phyloP scores from a whole-genome alignment of 2,329 filamentous ascomycete genomes.

The Mycogone perniciosa region DNA sequence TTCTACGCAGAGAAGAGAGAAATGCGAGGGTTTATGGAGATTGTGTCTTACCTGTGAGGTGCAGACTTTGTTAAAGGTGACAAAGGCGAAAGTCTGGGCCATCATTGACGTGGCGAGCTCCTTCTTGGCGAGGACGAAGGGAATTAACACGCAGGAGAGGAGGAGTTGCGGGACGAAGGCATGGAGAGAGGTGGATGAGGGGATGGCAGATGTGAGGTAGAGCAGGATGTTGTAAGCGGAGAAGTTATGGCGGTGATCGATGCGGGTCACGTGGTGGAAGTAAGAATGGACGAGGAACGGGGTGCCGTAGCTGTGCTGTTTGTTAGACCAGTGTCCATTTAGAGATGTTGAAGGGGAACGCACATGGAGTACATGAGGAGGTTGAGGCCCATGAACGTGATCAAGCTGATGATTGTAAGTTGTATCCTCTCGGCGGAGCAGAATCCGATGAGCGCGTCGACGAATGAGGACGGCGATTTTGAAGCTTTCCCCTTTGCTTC shows the following conservation, averaged over 20 bases:
- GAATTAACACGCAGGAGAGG: constrained; percentile 70
- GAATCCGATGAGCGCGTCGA: constrained; percentile 34
- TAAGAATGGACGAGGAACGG: constrained; percentile 87
- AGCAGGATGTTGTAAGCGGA: constrained; percentile 91
- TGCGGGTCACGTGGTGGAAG: constrained; percentile 83
- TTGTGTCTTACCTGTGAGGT: constrained; percentile 72
- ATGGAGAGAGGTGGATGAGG: constrained; percentile 34
- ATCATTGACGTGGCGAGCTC: constrained; percentile 81
- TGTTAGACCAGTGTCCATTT: constrained; percentile 8
- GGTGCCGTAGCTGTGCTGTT: constrained; percentile 57
- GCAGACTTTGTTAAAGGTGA: constrained; percentile 98
- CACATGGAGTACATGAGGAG: constrained; percentile 69
- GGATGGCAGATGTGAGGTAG: constrained; percentile 70
- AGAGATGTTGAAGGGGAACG: constrained; percentile 24
- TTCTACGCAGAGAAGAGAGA: not conserved
- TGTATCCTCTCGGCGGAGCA: constrained; percentile 48
- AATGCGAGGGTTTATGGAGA: not conserved
- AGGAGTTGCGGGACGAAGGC: constrained; percentile 86
- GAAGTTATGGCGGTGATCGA: constrained; percentile 98
- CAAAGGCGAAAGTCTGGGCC: constrained; percentile 93
- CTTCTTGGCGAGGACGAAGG: constrained; percentile 69
- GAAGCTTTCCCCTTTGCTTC: constrained; percentile 6
- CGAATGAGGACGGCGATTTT: constrained; percentile 14
- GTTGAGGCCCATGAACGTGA: constrained; percentile 70
- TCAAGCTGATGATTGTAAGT: constrained; percentile 58